These are phyloP conservation scores for Hamigera avellanea DNA, from an alignment of 495 filamentous ascomycete species.

Conservation along the genomic window DNA sequence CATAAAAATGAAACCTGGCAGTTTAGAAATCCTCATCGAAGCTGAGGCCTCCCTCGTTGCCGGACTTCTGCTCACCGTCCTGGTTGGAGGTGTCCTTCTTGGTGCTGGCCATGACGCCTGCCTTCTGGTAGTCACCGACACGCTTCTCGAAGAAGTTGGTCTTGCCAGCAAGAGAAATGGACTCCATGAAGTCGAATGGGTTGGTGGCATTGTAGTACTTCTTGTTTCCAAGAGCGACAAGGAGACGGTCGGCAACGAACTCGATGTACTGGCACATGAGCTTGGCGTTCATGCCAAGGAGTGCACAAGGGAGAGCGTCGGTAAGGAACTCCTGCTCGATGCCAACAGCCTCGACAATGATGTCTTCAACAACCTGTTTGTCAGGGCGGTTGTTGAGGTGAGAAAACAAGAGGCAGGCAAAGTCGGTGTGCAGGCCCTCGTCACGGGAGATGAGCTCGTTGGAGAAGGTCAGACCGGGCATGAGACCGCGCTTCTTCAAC, in stretches of 20 bases:
- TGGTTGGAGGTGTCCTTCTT: slow-evolving; percentile 56
- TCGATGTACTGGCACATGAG: slow-evolving; percentile 99
- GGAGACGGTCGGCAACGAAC: slow-evolving; percentile 93
- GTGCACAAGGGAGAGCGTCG: slow-evolving; percentile 79
- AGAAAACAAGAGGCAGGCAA: slow-evolving; percentile 91
- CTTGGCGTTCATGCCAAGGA: slow-evolving; percentile 93
- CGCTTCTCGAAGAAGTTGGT: slow-evolving; percentile 99
- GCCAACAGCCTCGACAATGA: slow-evolving; percentile 85
- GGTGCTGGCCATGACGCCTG: slow-evolving; percentile 91
- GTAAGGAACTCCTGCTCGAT: slow-evolving; percentile 99
- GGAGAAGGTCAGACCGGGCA: slow-evolving; percentile 97
- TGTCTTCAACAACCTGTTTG: slow-evolving; percentile 66
- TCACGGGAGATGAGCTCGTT: slow-evolving; percentile 99
- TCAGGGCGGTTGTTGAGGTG: slow-evolving; percentile 85
- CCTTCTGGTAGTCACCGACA: slow-evolving; percentile 98
- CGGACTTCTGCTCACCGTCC: slow-evolving; percentile 39
- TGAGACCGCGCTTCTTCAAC: slow-evolving; percentile 99
- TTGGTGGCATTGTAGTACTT: slow-evolving; percentile 89
- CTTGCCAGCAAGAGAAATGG: slow-evolving; percentile 96
- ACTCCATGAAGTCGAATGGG: slow-evolving; percentile 99
- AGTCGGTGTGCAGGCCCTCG: slow-evolving; percentile 98
- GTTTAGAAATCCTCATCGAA: slow-evolving; percentile 97
- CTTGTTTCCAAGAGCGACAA: slow-evolving; percentile 81
- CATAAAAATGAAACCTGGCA: slow-evolving; percentile 17
- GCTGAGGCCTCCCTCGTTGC: slow-evolving; percentile 67